These are phyloP conservation scores for Ammopiptanthus mongolicus DNA, from an alignment of 306 rosid species.

Conservation along the genomic window DNA sequence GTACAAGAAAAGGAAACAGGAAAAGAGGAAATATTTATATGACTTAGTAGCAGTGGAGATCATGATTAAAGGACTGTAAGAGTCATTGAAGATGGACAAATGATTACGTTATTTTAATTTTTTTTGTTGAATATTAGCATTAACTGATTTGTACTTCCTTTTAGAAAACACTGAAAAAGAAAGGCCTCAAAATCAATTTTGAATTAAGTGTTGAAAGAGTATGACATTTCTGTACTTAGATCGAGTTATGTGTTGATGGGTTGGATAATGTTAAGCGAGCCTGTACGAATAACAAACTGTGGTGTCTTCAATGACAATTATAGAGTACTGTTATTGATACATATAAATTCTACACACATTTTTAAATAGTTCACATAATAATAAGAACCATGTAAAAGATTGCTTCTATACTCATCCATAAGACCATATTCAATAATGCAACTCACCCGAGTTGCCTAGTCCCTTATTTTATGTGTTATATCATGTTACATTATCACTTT, in stretches of 20 bases:
- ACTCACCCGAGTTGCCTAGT: too few species aligned
- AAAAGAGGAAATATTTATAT: constrained; percentile 11
- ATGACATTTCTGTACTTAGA: not conserved
- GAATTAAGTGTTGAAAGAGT: not conserved
- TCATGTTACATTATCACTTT: too few species aligned
- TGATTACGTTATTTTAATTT: constrained; percentile 4
- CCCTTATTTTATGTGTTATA: too few species aligned
- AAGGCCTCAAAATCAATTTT: not conserved
- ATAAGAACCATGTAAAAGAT: too few species aligned
- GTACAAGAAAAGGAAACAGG: constrained; percentile 9
- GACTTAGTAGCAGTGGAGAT: not conserved
- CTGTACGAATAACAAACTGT: not conserved
- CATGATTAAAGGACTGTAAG: constrained; percentile 37
- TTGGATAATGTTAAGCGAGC: not conserved
- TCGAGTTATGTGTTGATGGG: not conserved
- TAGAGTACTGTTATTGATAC: not conserved
- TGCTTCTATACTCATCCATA: too few species aligned
- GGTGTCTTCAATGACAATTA: not conserved
- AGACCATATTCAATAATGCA: too few species aligned
- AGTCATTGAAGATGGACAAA: constrained; percentile 24
- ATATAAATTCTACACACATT: not conserved
- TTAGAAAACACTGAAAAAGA: not conserved
- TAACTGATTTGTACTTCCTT: not conserved
- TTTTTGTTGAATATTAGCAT: not conserved
- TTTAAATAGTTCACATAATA: too few species aligned